A percentile compares a stretch with the other conserved stretches of the same genome.
Conservation (phyloP, 352 stramenopile species). For the Poterioochromonas sp. region DNA sequence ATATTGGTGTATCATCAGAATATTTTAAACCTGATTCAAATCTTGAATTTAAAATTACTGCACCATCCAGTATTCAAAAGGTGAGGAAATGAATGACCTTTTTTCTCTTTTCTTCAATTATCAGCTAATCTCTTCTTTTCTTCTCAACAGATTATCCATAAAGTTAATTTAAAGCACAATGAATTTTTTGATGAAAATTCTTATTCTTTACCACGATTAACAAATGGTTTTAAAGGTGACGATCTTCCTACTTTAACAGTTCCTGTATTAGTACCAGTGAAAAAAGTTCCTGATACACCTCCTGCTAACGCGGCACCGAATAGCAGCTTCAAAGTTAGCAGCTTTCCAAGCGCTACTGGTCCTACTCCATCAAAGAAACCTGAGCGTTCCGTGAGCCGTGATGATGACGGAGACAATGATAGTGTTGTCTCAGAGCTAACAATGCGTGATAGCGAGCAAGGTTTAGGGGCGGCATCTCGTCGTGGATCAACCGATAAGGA, state of each 20-base stretch:
- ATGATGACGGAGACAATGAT: not conserved
- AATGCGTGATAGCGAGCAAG: not conserved
- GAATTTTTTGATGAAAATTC: not conserved
- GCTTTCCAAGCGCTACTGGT: too few relatives aligned
- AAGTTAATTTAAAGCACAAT: slow-evolving; percentile 5
- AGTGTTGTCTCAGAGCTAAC: not conserved
- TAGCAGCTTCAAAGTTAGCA: too few relatives aligned
- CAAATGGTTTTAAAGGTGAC: not conserved
- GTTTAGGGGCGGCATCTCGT: not conserved
- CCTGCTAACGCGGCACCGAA: too few relatives aligned
- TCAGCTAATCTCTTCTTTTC: not conserved
- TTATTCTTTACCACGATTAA: not conserved
- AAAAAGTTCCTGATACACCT: not conserved
- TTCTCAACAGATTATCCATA: slow-evolving; percentile 16
- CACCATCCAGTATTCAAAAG: not conserved
- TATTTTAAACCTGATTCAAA: not conserved
- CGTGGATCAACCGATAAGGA: not conserved
- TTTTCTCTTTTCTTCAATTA: not conserved
- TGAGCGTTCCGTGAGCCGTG: too few relatives aligned
- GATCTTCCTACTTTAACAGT: not conserved
- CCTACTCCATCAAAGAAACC: too few relatives aligned
- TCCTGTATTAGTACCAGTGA: not conserved
- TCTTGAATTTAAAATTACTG: not conserved
- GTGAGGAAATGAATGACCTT: not conserved
- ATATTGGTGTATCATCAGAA: not conserved